Evolutionary conservation across 371 early-diverging fungal species (phyloP).

Genomic region (Mucor velutinosus): DNA sequence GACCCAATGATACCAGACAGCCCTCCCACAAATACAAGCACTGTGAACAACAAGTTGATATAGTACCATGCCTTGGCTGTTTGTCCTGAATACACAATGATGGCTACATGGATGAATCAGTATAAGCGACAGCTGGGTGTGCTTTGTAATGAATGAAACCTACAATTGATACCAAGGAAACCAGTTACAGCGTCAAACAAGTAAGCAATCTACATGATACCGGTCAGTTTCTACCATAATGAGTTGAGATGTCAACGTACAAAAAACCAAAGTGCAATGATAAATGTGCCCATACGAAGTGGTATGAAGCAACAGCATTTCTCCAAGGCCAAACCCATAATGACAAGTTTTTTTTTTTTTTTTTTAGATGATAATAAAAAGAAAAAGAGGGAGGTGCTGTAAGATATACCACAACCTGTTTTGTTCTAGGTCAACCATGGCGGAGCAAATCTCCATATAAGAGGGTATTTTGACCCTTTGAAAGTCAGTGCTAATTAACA

Average conservation of each 20-base stretch:
- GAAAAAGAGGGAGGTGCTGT: background rate
- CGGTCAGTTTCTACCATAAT: background rate
- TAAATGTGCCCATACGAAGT: constrained; percentile 31
- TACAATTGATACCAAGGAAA: constrained; percentile 51
- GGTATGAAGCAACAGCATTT: constrained; percentile 42
- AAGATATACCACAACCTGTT: background rate
- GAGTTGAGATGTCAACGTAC: constrained; percentile 4
- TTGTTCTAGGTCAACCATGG: background rate
- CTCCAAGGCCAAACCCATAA: constrained; percentile 29
- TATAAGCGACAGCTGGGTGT: background rate
- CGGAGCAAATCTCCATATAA: background rate
- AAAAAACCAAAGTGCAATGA: constrained; percentile 38
- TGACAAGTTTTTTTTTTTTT: background rate
- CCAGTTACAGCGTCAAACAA: constrained; percentile 49
- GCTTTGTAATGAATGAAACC: background rate
- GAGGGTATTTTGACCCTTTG: background rate
- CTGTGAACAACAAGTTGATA: constrained; percentile 43
- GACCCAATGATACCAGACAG: constrained; percentile 49
- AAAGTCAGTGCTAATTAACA: background rate
- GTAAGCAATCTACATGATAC: constrained; percentile 33
- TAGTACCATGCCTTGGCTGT: constrained; percentile 48
- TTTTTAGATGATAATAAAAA: background rate
- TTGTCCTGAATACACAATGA: constrained; percentile 49
- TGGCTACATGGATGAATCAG: constrained; percentile 25
- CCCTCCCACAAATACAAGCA: constrained; percentile 44